A percentile compares a stretch with the other conserved stretches of the same genome.
Evolutionary conservation across 2,329 filamentous ascomycete genomes (phyloP).

Genomic region (Colletotrichum incanum): DNA sequence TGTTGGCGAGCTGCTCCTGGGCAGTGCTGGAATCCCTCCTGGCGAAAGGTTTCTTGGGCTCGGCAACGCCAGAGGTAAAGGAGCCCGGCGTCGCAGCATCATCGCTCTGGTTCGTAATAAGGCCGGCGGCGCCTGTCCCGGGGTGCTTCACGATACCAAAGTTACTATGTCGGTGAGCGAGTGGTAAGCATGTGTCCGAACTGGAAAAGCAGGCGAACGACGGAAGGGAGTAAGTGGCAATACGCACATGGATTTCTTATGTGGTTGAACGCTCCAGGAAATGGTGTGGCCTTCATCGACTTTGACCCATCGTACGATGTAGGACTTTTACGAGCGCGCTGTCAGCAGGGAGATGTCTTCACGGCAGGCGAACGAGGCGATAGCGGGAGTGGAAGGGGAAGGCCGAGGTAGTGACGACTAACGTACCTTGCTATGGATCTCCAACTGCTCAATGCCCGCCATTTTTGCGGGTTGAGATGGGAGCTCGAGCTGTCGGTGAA

Average conservation of each 20-base stretch:
- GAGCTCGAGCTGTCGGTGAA: constrained; percentile 25
- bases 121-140: constrained; percentile 74
- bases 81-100: constrained; percentile 64
- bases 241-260: constrained; percentile 92
- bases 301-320: constrained; percentile 97
- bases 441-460: constrained; percentile 96
- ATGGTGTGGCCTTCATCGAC: constrained; percentile 93
- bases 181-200: constrained; percentile 28
- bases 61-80: constrained; percentile 58
- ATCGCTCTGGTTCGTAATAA: constrained; percentile 61
- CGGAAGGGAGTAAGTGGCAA: constrained; percentile 11
- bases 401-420: constrained; percentile 15
- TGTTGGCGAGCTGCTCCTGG: constrained; percentile 74
- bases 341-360: constrained; percentile 33
- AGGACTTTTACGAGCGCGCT: constrained; percentile 75
- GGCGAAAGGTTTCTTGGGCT: constrained; percentile 65
- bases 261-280: constrained; percentile 97
- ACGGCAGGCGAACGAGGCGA: not conserved
- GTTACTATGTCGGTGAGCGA: constrained; percentile 69
- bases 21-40: constrained; percentile 74
- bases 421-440: constrained; percentile 95
- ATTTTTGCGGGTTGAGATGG: constrained; percentile 63
- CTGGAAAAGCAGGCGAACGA: not conserved
- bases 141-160: constrained; percentile 99
- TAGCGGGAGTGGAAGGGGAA: constrained; percentile 25